Percentiles rank a stretch among this genome's conserved stretches.
Evolutionary conservation across 2,329 filamentous ascomycete species (phyloP).

Genomic region (Alternaria postmessia): DNA sequence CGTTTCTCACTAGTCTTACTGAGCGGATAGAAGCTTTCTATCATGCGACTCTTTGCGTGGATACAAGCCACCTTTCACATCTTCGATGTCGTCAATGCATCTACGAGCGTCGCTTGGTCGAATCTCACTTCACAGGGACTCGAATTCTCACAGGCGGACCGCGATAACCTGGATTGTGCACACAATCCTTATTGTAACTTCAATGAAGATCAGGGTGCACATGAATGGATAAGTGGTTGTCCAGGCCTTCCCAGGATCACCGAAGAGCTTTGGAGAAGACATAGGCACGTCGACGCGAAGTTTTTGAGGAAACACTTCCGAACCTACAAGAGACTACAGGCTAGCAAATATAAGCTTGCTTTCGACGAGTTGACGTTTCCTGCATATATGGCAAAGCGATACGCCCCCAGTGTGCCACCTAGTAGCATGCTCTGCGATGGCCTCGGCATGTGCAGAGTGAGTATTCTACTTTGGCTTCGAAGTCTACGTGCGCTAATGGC

Average conservation of each 20-base stretch:
- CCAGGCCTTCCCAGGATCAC: not conserved
- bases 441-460: not conserved
- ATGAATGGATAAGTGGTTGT: not conserved
- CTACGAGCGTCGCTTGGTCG: not conserved
- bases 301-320: not conserved
- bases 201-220: not conserved
- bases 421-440: conserved; percentile 2
- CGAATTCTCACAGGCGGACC: not conserved
- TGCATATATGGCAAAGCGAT: conserved; percentile 1
- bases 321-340: not conserved
- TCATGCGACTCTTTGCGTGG: not conserved
- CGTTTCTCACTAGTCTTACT: not conserved
- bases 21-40: not conserved
- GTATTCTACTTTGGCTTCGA: not conserved
- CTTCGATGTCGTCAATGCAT: not conserved
- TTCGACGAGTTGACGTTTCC: not conserved
- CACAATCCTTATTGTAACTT: not conserved
- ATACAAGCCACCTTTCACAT: not conserved
- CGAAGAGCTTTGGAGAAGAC: not conserved
- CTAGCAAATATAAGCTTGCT: not conserved
- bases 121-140: not conserved
- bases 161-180: not conserved
- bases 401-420: not conserved
- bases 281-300: not conserved
- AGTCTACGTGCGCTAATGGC: not conserved